phyloP scores from a whole-genome alignment of 2,329 filamentous ascomycete species.

The Hymenoscyphus infarciens region DNA sequence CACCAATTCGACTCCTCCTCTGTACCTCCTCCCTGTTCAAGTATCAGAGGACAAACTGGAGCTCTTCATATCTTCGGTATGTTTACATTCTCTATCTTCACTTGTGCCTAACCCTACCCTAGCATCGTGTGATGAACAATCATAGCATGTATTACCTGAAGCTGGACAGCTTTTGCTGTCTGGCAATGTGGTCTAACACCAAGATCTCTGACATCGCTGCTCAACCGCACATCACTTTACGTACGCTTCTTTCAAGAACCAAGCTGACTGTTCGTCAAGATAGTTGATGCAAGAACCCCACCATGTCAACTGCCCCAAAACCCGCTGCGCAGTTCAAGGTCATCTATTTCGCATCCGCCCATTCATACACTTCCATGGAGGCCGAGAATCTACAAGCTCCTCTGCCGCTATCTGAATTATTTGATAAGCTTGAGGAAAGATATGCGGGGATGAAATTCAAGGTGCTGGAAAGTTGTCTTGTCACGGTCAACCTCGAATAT shows the following conservation, averaged over 20 bases:
- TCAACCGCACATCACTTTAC: not conserved
- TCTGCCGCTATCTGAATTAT: slow-evolving; percentile 64
- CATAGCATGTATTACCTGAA: slow-evolving; percentile 44
- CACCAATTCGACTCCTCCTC: not conserved
- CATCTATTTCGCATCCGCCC: slow-evolving; percentile 77
- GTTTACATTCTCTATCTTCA: not conserved
- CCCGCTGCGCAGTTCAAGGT: slow-evolving; percentile 56
- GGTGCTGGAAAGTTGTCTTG: slow-evolving; percentile 67
- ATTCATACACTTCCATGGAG: slow-evolving; percentile 66
- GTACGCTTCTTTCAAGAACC: not conserved
- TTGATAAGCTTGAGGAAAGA: slow-evolving; percentile 61
- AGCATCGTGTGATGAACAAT: slow-evolving; percentile 35
- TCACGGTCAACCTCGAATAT: slow-evolving; percentile 80
- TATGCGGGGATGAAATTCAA: slow-evolving; percentile 67
- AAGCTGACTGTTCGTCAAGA: not conserved
- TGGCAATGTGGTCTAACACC: slow-evolving; percentile 55
- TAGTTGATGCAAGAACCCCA: not conserved
- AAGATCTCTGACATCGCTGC: slow-evolving; percentile 60
- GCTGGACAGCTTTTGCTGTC: slow-evolving; percentile 44
- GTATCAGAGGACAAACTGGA: not conserved
- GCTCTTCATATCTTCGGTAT: not conserved
- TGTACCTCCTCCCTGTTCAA: not conserved
- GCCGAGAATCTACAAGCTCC: slow-evolving; percentile 65
- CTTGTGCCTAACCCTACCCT: not conserved
- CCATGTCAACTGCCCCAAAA: slow-evolving; percentile 20